These are phyloP conservation scores for Pleurotus tuoliensis DNA, from an alignment of 768 basidiomycete species.

Conservation along the genomic window DNA sequence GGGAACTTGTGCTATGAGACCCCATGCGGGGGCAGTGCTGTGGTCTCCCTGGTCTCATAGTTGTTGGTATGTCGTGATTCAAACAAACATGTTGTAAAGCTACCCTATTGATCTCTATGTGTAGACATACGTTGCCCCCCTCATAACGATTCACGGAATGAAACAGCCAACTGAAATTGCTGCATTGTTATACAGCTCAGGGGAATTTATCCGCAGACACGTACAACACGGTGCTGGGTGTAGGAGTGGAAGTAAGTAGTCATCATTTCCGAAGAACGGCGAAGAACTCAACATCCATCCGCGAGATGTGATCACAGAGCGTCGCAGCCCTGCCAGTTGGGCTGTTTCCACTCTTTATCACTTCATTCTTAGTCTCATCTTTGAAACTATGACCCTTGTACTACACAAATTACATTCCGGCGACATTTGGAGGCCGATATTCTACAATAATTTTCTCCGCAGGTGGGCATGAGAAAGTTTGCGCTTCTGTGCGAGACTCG, in stretches of 20 bases:
- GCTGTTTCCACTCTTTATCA: no score
- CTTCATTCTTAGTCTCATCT: no score
- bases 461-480: no score
- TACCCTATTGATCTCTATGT: background rate
- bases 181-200: constrained; percentile 26
- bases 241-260: constrained; percentile 60
- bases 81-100: background rate
- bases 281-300: constrained; percentile 18
- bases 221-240: constrained; percentile 36
- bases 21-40: constrained; percentile 53
- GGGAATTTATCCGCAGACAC: constrained; percentile 38
- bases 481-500: no score
- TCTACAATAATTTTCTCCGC: no score
- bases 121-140: background rate
- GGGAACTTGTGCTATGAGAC: constrained; percentile 69
- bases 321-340: no score
- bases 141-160: background rate
- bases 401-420: no score
- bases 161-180: constrained; percentile 16
- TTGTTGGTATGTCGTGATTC: constrained; percentile 40
- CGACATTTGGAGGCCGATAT: no score
- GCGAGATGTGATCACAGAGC: background rate
- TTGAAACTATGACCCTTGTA: no score
- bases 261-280: constrained; percentile 49
- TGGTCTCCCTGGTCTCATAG: constrained; percentile 57